Percentiles rank a stretch among this genome's conserved stretches.
Evolutionary conservation across 331 rosid genomes (phyloP).

Genomic region (Rhamnella rubrinervis): DNA sequence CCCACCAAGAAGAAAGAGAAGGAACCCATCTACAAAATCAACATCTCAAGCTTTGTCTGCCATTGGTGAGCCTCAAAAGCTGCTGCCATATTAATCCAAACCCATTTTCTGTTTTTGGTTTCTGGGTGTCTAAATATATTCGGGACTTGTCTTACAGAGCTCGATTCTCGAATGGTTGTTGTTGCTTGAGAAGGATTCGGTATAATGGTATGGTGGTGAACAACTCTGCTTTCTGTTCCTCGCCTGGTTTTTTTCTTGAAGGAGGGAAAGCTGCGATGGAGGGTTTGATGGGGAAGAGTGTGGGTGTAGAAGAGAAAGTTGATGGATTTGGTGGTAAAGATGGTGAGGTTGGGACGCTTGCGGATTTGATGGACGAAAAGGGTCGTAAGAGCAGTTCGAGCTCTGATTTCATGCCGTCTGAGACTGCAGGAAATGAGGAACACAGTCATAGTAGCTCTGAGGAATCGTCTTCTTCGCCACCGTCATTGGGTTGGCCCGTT

Average conservation of each 20-base stretch:
- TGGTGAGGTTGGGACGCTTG: constrained; percentile 37
- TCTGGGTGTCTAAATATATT: constrained; percentile 58
- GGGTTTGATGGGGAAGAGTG: constrained; percentile 38
- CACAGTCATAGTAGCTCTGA: constrained; percentile 76
- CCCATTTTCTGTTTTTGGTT: constrained; percentile 47
- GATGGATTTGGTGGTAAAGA: constrained; percentile 26
- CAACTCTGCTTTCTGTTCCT: constrained; percentile 45
- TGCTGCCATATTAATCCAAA: constrained; percentile 19
- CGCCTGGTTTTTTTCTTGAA: constrained; percentile 31
- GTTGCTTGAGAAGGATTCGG: constrained; percentile 47
- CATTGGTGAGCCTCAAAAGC: constrained; percentile 38
- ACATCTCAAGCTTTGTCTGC: constrained; percentile 43
- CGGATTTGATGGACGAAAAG: constrained; percentile 51
- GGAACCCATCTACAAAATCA: constrained; percentile 44
- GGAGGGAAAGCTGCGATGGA: constrained; percentile 47
- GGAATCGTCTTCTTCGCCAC: constrained; percentile 52
- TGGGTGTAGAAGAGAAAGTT: constrained; percentile 25
- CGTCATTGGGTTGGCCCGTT: constrained; percentile 64
- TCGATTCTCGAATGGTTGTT: constrained; percentile 46
- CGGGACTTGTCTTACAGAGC: constrained; percentile 37
- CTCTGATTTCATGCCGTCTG: constrained; percentile 69
- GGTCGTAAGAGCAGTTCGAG: constrained; percentile 76
- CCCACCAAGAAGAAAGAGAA: constrained; percentile 46
- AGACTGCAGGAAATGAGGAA: constrained; percentile 70
- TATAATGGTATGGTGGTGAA: constrained; percentile 57